Evolutionary conservation across 2,329 filamentous ascomycete genomes (phyloP), one percentile per base, ranked within the genome.

Genomic region (Fusarium sp.): DNA sequence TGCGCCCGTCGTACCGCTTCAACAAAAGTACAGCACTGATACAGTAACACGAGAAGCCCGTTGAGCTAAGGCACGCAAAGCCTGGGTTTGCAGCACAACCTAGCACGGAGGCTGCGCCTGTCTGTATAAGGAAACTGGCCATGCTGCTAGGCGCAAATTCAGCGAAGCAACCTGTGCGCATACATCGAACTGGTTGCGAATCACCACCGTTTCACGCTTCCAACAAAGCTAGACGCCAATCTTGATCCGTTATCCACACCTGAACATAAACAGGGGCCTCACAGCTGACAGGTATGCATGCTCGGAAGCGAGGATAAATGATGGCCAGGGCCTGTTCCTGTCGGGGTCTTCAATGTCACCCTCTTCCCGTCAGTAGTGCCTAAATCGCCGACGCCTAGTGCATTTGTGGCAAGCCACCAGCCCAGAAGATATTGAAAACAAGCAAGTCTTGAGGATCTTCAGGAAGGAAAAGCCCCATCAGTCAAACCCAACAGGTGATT

Each of bases 51-150:
- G 10, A 46, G 37, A 42, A 55, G 46, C 57, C 49, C 48, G 42
- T 49, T 53, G 22, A 42, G 42, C 54, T 11, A 54, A 63, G 55
- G 64, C 59, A 64, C 48, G 61, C 62, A 61, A 63, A 57, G 52
- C 54, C 65, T 54, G 66, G 66, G 62, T 49, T 65, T 24, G 45
- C 45, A 52, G 29, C 44, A 66, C 60, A 27, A 37, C 34, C 10
- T 37, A 29, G 25, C 45, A 47, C 45, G 57, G 47, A 55, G 51
- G 40, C 58, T 74, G 70, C 70, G 70, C 51, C 52, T 65, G 47
- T 73, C 67, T 65, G 42, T 16, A 65, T 73, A 41, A 42, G 62
- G 72, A 63, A 71, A 61, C 27, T 46, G 29, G 14, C 60, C 58
- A 62, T 32, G 32, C 49, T 57, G 25, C 40, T 34, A 63, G 56